Conservation (phyloP, 495 filamentous ascomycete genomes). For the Xylaria intraflava region DNA sequence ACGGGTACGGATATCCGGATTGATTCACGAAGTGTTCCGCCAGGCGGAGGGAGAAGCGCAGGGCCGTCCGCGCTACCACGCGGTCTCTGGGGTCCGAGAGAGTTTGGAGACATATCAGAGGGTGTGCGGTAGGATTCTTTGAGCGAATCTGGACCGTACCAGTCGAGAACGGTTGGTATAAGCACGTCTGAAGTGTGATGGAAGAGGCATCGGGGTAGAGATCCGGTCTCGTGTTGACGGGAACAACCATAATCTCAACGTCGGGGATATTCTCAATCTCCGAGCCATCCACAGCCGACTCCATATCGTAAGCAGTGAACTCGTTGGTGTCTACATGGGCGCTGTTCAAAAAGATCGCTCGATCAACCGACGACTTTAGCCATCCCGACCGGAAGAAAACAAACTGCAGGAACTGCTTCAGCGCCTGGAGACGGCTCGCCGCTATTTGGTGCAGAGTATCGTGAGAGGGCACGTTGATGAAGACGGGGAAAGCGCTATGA, state of each 20-base stretch:
- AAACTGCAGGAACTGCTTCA: conserved; percentile 14
- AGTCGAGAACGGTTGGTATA: conserved; percentile 28
- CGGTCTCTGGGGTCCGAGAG: conserved; percentile 18
- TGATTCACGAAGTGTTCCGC: conserved; percentile 19
- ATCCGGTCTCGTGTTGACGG: conserved; percentile 1
- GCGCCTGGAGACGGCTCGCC: too few species aligned
- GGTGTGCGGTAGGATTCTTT: conserved; percentile 22
- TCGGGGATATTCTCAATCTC: too few species aligned
- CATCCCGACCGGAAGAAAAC: conserved; percentile 15
- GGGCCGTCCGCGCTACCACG: conserved; percentile 8
- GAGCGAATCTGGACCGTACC: conserved; percentile 31
- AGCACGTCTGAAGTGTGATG: conserved; percentile 11
- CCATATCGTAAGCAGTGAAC: conserved; percentile 8
- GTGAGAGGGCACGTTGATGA: conserved; percentile 15
- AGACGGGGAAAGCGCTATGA: conserved; percentile 18
- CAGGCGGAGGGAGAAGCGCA: conserved; percentile 22
- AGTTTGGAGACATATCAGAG: conserved; percentile 19
- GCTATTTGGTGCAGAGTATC: conserved; percentile 21
- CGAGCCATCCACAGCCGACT: too few species aligned
- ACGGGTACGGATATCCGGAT: conserved; percentile 16
- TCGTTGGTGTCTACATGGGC: conserved; percentile 11
- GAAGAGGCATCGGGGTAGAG: background rate
- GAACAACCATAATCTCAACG: conserved; percentile 23
- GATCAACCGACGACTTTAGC: background rate
- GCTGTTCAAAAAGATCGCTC: conserved; percentile 15